Evolutionary conservation across 2,329 filamentous ascomycete genomes (phyloP), one percentile per base, ranked within the genome.

Genomic region (Xylaria multiplex): DNA sequence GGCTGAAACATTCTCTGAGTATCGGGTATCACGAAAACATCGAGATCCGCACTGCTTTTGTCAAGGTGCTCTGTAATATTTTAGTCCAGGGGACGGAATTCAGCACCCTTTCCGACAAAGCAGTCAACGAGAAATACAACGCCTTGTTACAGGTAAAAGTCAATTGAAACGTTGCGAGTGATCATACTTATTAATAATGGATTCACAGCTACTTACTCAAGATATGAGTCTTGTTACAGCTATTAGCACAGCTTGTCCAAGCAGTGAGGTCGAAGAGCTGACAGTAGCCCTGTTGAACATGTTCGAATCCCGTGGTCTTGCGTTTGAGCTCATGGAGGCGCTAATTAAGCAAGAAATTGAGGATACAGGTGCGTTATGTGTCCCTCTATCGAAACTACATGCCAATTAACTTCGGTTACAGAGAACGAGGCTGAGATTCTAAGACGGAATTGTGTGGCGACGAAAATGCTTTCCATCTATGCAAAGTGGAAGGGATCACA

Each of bases 31-130:
- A 91, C 71, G 88, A 90, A 71, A 90, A 90, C 71, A 81, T 89
- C 37, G 88, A 91, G 70, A 90, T 91, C 64, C 84, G 89, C 59
- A 90, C 88, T 5, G 89, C 89, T 1, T 91, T 91, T 73, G 85
- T 91, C 66, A 89, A 88, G 69, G 89, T 91, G 16, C 81, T 91
- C 6, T 90, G 88, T 74, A 91, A 91, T 73, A 91, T 91, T 59
- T 77, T 91, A 16, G 84, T 90, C n/a, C 89, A 91, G 73, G 89
- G 89, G 42, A 90, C 89, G 0, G 89, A 91, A 74, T 91, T 91
- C 73, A 90, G 85, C 72, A 90, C 88, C 62, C 76, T 91, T 35
- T 90, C 88, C 1, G 89, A 91, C 75, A 84, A 86, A 13, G 88
- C 88, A 16, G 87, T 91, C 14, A 90, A 84, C 70, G 88, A 91